Conservation (phyloP, 768 basidiomycete genomes). For the Gloeostereum incarnatum region DNA sequence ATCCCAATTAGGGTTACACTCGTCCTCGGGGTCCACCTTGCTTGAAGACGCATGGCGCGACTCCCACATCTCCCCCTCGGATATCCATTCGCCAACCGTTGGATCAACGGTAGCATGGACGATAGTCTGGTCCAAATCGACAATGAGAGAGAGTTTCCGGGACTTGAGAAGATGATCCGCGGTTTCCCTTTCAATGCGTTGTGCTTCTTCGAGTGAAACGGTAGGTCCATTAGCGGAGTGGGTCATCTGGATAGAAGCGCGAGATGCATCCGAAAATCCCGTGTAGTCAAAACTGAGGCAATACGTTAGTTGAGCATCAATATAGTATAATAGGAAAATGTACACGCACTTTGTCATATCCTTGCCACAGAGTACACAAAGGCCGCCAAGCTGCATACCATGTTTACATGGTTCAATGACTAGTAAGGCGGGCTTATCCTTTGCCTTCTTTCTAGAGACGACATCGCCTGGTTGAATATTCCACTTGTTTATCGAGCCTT, state of each 20-base stretch:
- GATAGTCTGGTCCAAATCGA: constrained; percentile 98
- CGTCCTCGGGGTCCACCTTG: constrained; percentile 37
- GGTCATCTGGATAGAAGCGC: constrained; percentile 89
- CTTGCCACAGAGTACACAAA: constrained; percentile 92
- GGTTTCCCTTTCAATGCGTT: constrained; percentile 77
- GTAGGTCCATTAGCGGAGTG: constrained; percentile 88
- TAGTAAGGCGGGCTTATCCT: constrained; percentile 49
- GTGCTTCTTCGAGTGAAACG: constrained; percentile 88
- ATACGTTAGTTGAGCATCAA: constrained; percentile 11
- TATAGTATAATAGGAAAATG: constrained; percentile 1
- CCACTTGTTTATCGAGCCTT: constrained; percentile 74
- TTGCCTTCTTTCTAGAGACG: constrained; percentile 49
- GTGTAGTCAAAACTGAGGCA: constrained; percentile 65
- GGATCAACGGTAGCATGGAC: constrained; percentile 98
- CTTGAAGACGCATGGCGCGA: constrained; percentile 34
- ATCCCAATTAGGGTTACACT: constrained; percentile 88
- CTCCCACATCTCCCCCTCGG: constrained; percentile 79
- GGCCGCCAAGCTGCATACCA: constrained; percentile 83
- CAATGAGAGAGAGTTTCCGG: constrained; percentile 86
- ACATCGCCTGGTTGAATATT: constrained; percentile 55
- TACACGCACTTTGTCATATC: constrained; percentile 80
- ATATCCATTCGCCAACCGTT: constrained; percentile 96
- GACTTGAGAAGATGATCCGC: constrained; percentile 67
- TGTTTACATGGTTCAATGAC: constrained; percentile 94
- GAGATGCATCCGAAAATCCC: constrained; percentile 77